Base-by-base conservation (phyloP, 768 basidiomycete species). In the Chlorophyllum brunneum region DNA sequence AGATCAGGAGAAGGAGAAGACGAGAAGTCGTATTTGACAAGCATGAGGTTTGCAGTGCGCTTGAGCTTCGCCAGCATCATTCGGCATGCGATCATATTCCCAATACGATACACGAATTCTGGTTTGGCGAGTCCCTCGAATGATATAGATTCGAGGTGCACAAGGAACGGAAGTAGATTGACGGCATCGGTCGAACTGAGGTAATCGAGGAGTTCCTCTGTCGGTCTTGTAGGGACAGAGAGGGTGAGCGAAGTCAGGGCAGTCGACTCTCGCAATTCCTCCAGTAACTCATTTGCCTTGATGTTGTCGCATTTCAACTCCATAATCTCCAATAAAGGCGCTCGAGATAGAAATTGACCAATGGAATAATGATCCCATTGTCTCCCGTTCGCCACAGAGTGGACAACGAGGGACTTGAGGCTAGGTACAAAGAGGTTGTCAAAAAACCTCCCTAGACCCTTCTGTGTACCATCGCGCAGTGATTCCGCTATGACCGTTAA, bases 361-460 rank as follows among this genome's bases (percentile, higher is more conserved):
- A 38, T 27, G 23, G 54, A 22, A n/a, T 55, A 50, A 31, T 55
- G 47, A 51, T 55, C 54, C 54, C 54, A 55, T 29, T 39, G 47
- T 39, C 54, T 42, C 11, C 23, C 37, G 30, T 55, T 50, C 1
- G 51, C 29, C 22, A 50, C 30, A 9, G 54, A 50, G 37, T 50
- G 33, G 6, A 55, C 16, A n/a, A 39, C 26, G 13, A 55, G 43
- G 22, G 41, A 43, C 23, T 50, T 42, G 20, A 55, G 41, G 9
- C 42, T 49, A 15, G 54, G 48, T 3, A 45, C 24, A 36, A 23
- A 49, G 10, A 55, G 29, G 24, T 50, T 48, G 23, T 29, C 27
- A 36, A 55, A 45, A 20, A 55, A 50, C 9, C 41, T 43, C 7
- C 31, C 41, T n/a, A 55, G 48, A 5, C 48, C 48, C 7, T 38